These are phyloP conservation scores for Cladophialophora immunda DNA, from an alignment of 2,329 filamentous ascomycete genomes.

Conservation along the genomic window DNA sequence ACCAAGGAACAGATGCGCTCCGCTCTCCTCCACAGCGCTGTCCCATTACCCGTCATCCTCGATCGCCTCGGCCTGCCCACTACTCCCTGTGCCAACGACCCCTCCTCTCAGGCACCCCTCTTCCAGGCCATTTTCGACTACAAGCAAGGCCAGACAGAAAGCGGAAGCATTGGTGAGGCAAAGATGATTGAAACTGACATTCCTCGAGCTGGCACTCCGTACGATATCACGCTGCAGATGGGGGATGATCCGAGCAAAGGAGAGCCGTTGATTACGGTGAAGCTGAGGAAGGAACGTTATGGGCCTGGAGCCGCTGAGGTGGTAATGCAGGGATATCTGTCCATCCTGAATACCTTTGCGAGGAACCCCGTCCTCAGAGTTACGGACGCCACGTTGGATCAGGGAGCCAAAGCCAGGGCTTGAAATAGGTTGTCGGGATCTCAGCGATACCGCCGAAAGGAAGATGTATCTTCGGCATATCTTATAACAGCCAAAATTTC, in stretches of 20 bases:
- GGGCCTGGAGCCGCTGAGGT: slow-evolving; percentile 15
- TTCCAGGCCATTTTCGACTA: slow-evolving; percentile 63
- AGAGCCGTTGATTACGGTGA: slow-evolving; percentile 22
- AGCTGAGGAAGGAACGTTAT: slow-evolving; percentile 21
- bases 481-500: neutral
- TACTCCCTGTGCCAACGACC: slow-evolving; percentile 9
- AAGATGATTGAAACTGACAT: slow-evolving; percentile 21
- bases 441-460: neutral
- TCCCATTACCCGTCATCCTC: slow-evolving; percentile 10
- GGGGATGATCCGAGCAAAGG: slow-evolving; percentile 23
- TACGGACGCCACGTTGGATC: slow-evolving; percentile 19
- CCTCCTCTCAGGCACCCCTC: slow-evolving; percentile 47
- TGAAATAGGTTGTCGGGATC: neutral
- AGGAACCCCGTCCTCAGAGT: slow-evolving; percentile 19
- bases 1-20: slow-evolving; percentile 3
- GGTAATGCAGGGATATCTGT: slow-evolving; percentile 20
- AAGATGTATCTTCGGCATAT: neutral
- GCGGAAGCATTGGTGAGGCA: slow-evolving; percentile 41
- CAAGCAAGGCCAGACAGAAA: slow-evolving; percentile 44
- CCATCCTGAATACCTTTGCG: slow-evolving; percentile 22
- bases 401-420: neutral
- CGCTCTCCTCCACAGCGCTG: slow-evolving; percentile 9
- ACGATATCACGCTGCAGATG: slow-evolving; percentile 24
- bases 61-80: slow-evolving; percentile 11
- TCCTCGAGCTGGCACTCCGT: slow-evolving; percentile 17